These are phyloP conservation scores for Curvularia verruculosa DNA, from an alignment of 2,329 filamentous ascomycete species.

Conservation along the genomic window DNA sequence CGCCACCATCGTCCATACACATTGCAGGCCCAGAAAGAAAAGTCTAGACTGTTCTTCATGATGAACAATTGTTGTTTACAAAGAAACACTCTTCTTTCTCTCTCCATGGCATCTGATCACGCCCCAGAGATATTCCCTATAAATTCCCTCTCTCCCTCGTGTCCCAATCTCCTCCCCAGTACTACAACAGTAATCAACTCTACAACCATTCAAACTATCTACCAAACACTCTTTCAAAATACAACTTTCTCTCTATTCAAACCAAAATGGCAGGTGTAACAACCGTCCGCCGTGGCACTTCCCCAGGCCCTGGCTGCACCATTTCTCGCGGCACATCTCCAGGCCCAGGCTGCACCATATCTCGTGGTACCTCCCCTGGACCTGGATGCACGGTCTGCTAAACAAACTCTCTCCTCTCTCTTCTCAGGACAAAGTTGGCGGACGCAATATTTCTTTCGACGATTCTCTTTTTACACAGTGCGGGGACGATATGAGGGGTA, in stretches of 20 bases:
- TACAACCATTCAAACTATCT: neutral
- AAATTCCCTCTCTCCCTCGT: neutral
- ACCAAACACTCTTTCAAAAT: neutral
- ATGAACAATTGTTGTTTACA: neutral
- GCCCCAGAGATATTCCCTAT: neutral
- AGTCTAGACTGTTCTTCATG: neutral
- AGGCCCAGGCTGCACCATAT: neutral
- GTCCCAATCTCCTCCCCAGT: neutral
- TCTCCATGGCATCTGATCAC: neutral
- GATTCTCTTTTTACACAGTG: neutral
- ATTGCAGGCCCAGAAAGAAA: neutral
- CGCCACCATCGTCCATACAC: neutral
- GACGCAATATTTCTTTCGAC: neutral
- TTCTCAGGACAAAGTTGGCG: neutral
- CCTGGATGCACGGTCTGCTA: neutral
- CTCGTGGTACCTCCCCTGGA: neutral
- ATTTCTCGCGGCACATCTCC: neutral
- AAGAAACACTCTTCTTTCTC: neutral
- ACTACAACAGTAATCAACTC: neutral
- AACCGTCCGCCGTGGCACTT: neutral
- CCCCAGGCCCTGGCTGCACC: neutral
- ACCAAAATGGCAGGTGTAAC: neutral
- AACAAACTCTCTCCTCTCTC: neutral
- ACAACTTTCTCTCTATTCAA: neutral
- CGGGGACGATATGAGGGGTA: neutral